Conservation (phyloP, 2,329 filamentous ascomycete genomes). For the Parastagonospora nodorum region DNA sequence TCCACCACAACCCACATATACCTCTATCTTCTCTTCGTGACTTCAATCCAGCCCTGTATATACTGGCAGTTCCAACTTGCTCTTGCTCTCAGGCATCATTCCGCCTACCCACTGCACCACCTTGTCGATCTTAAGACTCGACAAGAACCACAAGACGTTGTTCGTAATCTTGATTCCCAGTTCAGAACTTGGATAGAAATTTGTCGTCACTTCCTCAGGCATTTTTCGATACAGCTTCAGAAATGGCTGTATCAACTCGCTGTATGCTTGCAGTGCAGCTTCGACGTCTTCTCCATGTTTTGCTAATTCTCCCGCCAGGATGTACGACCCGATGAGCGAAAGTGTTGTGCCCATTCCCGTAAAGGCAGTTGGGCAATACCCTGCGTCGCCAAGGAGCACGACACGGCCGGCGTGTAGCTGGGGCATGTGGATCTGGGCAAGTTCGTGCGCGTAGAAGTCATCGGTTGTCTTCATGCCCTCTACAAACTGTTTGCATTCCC, state of each 20-base stretch:
- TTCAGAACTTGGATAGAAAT: slow-evolving; percentile 32
- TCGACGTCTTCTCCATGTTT: slow-evolving; percentile 13
- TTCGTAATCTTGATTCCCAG: slow-evolving; percentile 43
- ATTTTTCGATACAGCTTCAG: slow-evolving; percentile 27
- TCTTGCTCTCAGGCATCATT: slow-evolving; percentile 40
- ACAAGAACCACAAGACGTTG: slow-evolving; percentile 32
- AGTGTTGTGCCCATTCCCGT: slow-evolving; percentile 35
- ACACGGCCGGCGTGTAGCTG: slow-evolving; percentile 54
- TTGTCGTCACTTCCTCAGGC: neutral
- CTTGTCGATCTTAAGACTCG: slow-evolving; percentile 45
- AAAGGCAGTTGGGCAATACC: slow-evolving; percentile 32
- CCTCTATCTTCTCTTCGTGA: neutral
- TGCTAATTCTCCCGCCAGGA: slow-evolving; percentile 45
- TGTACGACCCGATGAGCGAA: slow-evolving; percentile 46
- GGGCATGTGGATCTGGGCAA: slow-evolving; percentile 53
- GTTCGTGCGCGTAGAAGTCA: slow-evolving; percentile 55
- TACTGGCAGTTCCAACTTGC: slow-evolving; percentile 47
- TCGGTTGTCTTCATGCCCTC: slow-evolving; percentile 43
- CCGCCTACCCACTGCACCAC: slow-evolving; percentile 25
- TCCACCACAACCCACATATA: neutral
- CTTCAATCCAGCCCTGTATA: slow-evolving; percentile 24
- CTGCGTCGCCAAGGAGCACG: slow-evolving; percentile 60
- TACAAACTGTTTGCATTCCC: slow-evolving; percentile 52
- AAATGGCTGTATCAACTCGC: slow-evolving; percentile 19
- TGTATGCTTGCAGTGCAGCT: slow-evolving; percentile 27